Conservation (phyloP, 352 stramenopile species). For the Phytopythium delawarense region DNA sequence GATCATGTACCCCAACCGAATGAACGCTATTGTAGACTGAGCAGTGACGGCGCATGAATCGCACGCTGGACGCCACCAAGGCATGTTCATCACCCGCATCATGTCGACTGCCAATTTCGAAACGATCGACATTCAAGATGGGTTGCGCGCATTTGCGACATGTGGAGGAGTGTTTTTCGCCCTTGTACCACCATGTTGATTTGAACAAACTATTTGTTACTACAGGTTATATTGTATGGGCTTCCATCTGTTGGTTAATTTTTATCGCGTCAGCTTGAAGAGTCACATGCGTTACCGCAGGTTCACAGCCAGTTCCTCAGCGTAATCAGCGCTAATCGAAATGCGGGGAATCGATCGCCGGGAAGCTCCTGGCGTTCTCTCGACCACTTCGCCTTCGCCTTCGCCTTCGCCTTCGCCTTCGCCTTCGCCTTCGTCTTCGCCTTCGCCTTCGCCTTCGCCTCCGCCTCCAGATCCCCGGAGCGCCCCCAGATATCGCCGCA, state of each 20-base stretch:
- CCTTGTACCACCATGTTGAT: neutral
- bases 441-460: neutral
- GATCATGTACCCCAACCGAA: neutral
- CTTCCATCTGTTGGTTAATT: no score
- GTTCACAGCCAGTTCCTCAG: neutral
- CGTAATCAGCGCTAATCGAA: neutral
- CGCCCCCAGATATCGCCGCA: neutral
- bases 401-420: neutral
- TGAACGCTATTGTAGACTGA: conserved; percentile 1
- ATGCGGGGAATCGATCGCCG: neutral
- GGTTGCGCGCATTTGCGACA: neutral
- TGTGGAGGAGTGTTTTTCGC: neutral
- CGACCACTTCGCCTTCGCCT: neutral
- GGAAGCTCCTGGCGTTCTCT: neutral
- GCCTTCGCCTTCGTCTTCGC: neutral
- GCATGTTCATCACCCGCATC: no score
- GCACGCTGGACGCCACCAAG: no score
- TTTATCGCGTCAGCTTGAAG: neutral
- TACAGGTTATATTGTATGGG: neutral
- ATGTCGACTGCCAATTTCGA: neutral
- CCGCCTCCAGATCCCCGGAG: neutral
- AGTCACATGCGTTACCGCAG: neutral
- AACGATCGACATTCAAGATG: neutral
- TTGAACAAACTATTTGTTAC: neutral
- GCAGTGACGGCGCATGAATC: neutral